Conservation (phyloP, 768 basidiomycete species). For the Phallus indusiatus region DNA sequence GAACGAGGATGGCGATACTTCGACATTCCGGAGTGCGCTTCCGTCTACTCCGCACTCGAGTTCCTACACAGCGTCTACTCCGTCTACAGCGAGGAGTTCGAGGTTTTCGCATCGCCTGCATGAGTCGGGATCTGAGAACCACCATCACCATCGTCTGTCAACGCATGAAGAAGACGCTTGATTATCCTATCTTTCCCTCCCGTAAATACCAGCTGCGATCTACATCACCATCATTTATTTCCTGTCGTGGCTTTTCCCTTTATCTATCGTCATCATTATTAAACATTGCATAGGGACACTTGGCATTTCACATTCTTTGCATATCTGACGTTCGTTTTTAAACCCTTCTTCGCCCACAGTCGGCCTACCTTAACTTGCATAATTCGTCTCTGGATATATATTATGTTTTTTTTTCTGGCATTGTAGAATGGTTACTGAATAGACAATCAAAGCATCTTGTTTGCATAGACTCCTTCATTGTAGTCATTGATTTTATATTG, state of each 20-base stretch:
- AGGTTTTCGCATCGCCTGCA: background rate
- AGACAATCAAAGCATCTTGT: background rate
- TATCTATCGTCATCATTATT: background rate
- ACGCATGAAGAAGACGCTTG: background rate
- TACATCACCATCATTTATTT: no score
- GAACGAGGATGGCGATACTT: background rate
- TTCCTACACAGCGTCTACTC: conserved; percentile 1
- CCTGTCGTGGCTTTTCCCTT: no score
- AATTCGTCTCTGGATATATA: background rate
- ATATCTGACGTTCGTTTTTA: background rate
- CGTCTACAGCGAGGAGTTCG: background rate
- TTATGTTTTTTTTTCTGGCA: background rate
- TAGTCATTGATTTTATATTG: no score
- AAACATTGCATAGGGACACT: background rate
- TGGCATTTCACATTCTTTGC: background rate
- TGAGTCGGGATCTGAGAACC: background rate
- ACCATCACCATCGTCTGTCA: background rate
- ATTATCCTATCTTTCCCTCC: background rate
- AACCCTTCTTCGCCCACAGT: background rate
- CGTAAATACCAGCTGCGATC: no score
- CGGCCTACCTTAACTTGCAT: background rate
- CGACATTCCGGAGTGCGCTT: background rate
- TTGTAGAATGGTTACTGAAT: background rate
- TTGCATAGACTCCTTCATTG: background rate
- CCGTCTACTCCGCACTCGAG: background rate